Conservation (phyloP, 2,329 filamentous ascomycete species). For the Verticillium alfalfae region DNA sequence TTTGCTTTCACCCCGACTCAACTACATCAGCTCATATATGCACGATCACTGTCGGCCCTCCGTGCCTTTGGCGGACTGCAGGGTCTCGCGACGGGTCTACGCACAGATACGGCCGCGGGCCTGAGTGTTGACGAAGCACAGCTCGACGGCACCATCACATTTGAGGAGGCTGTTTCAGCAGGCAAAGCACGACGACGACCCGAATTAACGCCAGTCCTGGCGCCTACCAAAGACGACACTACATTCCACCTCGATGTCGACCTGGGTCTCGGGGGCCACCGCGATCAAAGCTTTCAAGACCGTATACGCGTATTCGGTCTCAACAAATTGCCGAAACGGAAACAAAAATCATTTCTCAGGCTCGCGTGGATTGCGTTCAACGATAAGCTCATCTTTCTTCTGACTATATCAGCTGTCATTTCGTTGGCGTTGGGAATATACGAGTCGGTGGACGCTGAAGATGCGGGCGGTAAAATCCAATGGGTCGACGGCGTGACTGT, state of each 20-base stretch:
- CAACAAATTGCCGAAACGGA: constrained; percentile 63
- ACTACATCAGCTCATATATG: constrained; percentile 46
- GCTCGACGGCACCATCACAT: constrained; percentile 37
- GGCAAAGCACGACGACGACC: constrained; percentile 23
- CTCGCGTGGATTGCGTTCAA: constrained; percentile 78
- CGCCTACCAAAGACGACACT: constrained; percentile 16
- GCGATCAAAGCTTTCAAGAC: constrained; percentile 41
- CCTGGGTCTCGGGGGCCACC: constrained; percentile 6
- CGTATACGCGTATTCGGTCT: constrained; percentile 65
- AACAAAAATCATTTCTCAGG: constrained; percentile 63
- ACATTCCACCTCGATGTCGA: constrained; percentile 15
- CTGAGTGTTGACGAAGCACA: constrained; percentile 43
- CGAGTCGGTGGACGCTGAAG: constrained; percentile 55
- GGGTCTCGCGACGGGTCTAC: constrained; percentile 46
- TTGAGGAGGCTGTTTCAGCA: constrained; percentile 42
- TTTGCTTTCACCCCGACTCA: constrained; percentile 51
- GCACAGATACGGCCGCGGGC: constrained; percentile 40
- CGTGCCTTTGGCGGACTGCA: constrained; percentile 46
- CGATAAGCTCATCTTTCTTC: constrained; percentile 70
- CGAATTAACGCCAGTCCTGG: constrained; percentile 9
- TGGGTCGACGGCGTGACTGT: constrained; percentile 83
- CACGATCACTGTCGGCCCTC: constrained; percentile 41
- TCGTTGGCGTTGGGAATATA: constrained; percentile 72
- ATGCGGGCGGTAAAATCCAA: constrained; percentile 53
- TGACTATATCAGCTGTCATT: constrained; percentile 66